Conservation (phyloP, 495 filamentous ascomycete species). For the Entonaema liquescens region DNA sequence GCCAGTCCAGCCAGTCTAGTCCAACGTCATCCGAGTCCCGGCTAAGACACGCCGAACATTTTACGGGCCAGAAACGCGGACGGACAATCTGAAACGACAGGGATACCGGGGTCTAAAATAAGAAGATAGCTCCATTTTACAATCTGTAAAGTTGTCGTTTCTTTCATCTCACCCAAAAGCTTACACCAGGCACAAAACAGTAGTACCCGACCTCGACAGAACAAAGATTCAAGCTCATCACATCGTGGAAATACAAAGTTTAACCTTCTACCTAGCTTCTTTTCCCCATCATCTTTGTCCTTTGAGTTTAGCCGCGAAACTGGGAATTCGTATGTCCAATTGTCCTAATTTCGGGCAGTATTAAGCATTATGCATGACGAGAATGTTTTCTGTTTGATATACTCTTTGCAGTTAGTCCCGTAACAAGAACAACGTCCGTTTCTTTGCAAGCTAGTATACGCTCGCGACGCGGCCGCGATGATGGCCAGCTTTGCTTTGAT, state of each 20-base stretch:
- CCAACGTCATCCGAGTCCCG: constrained; percentile 19
- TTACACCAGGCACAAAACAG: not conserved
- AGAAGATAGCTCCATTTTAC: constrained; percentile 18
- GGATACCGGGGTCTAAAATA: constrained; percentile 36
- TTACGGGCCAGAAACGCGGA: constrained; percentile 10
- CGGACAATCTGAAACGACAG: constrained; percentile 32
- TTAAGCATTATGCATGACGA: constrained; percentile 10
- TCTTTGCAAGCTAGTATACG: not conserved
- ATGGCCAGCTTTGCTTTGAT: constrained; percentile 15
- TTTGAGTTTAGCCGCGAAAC: constrained; percentile 13
- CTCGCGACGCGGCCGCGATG: constrained; percentile 16
- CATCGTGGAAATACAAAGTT: not conserved
- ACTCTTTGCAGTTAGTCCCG: not conserved
- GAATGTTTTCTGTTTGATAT: not conserved
- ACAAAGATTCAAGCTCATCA: constrained; percentile 21
- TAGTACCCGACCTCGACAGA: constrained; percentile 11
- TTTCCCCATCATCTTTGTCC: too few species aligned
- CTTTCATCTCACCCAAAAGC: constrained; percentile 16
- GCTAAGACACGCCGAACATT: constrained; percentile 12
- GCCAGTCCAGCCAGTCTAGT: too few species aligned
- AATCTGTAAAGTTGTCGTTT: constrained; percentile 6
- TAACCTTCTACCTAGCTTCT: not conserved
- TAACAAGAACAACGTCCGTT: not conserved
- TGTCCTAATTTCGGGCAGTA: constrained; percentile 17
- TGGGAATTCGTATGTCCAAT: constrained; percentile 1